Conservation (phyloP, 1,139 yeast species). For the Diutina rugosa region DNA sequence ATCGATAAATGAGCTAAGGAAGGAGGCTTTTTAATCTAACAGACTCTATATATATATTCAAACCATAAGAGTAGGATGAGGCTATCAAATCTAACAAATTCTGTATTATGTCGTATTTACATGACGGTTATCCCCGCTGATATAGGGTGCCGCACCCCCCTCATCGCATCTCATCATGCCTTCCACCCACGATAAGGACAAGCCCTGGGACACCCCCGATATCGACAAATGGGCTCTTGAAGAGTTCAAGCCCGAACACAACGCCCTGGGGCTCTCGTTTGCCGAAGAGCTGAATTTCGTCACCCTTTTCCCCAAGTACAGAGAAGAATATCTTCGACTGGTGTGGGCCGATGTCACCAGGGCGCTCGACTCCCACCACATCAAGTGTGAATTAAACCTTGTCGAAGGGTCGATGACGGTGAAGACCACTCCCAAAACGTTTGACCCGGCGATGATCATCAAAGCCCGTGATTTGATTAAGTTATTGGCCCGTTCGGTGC, state of each 20-base stretch:
- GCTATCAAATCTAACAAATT: too few species aligned
- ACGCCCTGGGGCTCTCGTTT: constrained; percentile 73
- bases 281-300: constrained; percentile 92
- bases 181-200: constrained; percentile 84
- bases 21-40: too few species aligned
- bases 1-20: background rate
- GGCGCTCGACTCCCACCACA: constrained; percentile 57
- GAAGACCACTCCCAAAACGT: constrained; percentile 88
- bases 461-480: constrained; percentile 94
- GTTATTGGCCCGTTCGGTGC: constrained; percentile 89
- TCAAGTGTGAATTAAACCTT: constrained; percentile 73
- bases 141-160: background rate
- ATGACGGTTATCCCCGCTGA: background rate
- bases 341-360: constrained; percentile 91
- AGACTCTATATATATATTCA: background rate
- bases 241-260: constrained; percentile 71
- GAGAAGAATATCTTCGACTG: constrained; percentile 80
- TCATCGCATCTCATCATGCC: constrained; percentile 38
- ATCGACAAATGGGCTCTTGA: constrained; percentile 90
- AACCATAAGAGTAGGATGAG: too few species aligned
- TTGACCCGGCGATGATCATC: constrained; percentile 85
- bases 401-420: constrained; percentile 98
- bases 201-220: constrained; percentile 97
- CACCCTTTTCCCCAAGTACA: constrained; percentile 91
- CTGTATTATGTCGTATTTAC: too few species aligned